Evolutionary conservation across 306 rosid genomes (phyloP).

Genomic region (Castanopsis chinensis): DNA sequence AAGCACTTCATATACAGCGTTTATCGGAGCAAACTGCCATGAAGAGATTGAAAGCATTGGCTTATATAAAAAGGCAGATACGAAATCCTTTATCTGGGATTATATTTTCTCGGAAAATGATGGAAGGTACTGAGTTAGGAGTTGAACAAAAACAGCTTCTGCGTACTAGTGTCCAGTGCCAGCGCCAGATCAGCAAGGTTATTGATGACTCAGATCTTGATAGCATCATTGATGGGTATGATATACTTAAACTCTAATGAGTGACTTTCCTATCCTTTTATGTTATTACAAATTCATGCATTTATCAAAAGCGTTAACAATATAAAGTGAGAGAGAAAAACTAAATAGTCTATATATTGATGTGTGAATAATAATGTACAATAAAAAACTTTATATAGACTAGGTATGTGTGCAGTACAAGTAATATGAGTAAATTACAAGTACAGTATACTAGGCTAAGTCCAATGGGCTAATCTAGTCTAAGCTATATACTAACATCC

Average conservation of each 20-base stretch:
- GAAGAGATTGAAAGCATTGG: slow-evolving; percentile 72
- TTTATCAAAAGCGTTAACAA: background rate
- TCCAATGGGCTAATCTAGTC: no score
- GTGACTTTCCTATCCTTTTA: background rate
- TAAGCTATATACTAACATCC: no score
- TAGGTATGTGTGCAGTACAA: no score
- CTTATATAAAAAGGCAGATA: slow-evolving; percentile 77
- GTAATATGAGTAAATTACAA: no score
- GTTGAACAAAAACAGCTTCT: slow-evolving; percentile 67
- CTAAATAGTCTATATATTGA: no score
- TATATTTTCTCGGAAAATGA: slow-evolving; percentile 55
- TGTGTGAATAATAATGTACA: no score
- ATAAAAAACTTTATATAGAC: no score
- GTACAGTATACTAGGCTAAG: no score
- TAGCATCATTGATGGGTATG: slow-evolving; percentile 85
- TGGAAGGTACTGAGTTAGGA: slow-evolving; percentile 73
- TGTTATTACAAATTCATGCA: background rate
- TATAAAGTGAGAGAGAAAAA: no score
- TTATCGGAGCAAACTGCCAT: slow-evolving; percentile 77
- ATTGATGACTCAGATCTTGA: slow-evolving; percentile 92
- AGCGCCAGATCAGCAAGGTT: slow-evolving; percentile 82
- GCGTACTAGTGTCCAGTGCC: slow-evolving; percentile 70
- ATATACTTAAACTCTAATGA: background rate
- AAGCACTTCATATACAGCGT: slow-evolving; percentile 79
- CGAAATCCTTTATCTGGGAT: slow-evolving; percentile 71